Evolutionary conservation across 805 yeast species (phyloP), one percentile per base, ranked within the genome.

Genomic region (Lachancea waltii): DNA sequence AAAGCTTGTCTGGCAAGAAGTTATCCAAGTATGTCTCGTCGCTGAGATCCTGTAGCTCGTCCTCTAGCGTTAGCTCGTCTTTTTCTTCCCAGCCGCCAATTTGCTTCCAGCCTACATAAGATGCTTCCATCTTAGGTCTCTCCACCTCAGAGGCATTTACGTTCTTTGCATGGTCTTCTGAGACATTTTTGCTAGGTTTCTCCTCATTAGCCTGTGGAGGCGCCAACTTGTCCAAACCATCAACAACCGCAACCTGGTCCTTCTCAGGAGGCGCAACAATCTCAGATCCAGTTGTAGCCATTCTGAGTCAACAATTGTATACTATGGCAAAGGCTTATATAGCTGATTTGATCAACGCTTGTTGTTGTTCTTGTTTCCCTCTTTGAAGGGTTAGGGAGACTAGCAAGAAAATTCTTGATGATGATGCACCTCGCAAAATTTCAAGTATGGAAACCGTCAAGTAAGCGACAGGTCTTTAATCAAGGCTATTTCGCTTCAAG

Each of bases 101-200:
- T 60, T 89, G 95, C 57, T 81, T 85, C 97, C 97, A 90, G 23
- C 97, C 97, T 35, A 85, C 75, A 53, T 74, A 82, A 2, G 90
- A 75, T 19, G 84, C 82, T 39, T 70, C 52, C 15, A 38, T 48
- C 17, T 35, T 38, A 26, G 46, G 42, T 38, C 62, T 53, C n/a
- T 41, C 37, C n/a, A 49, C 44, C 20, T 47, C 34, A 2, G 49
- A 41, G 7, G 46, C 50, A 24, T 33, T 38, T 16, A 35, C 34
- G 22, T 34, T 35, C 19, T 34, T 35, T 3, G 17, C 27, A 23
- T 48, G 46, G 3, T 47, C 53, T 17, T 46, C 50, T 3, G 53
- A 42, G 10, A 54, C 45, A 31, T 46, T 44, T 14, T 37, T 40
- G 41, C 57, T 53, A 2, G 52, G 32, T 23, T 45, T 36, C 25